Base-by-base conservation (phyloP, 1,139 yeast species). In the Casaregolazyma suthepensis region DNA sequence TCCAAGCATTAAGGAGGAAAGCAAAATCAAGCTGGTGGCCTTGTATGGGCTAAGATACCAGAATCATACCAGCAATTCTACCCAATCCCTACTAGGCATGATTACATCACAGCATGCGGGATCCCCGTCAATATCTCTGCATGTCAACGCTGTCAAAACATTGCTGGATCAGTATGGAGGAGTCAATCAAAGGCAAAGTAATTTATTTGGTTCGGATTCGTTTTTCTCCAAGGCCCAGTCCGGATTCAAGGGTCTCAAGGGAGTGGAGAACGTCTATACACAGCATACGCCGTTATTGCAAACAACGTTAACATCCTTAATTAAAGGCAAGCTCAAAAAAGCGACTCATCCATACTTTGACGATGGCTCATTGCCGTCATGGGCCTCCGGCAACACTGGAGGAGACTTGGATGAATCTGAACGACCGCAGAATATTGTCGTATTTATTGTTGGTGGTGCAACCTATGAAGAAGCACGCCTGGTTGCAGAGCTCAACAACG, bases 381-480 rank as follows among this genome's bases (percentile, higher is more conserved):
- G 65, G 66, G 63, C 66, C 22, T 60, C 65, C 59, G 75, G 73
- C 55, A 40, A 52, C 18, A 23, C 52, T 9, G 45, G 38, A 50
- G 48, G 38, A 22, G 51, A 54, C 50, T 49, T 54, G 26, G 66
- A 63, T 35, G 66, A 63, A 37, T 56, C 63, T 31, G 70, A 67
- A 45, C 59, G 75, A 49, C 78, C 87, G 1, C 94, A 86, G 65
- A 96, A 90, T 63, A 76, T 93, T 7, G 77, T 93, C 13, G 78
- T 93, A 1, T 93, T 87, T 66, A 75, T 91, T 55, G 82, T 89
- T 52, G 98, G 98, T 10, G 99, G 99, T 3, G 85, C 81, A 2
- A 93, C 98, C 0, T 90, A 82, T 65, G 98, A 91, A 67, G 99
- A 93, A 67, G 87, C 95, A 0, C 78, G 96, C 54, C 71, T 90